Evolutionary conservation across 371 early-diverging fungal genomes (phyloP).

Genomic region (Mucor irregularis): DNA sequence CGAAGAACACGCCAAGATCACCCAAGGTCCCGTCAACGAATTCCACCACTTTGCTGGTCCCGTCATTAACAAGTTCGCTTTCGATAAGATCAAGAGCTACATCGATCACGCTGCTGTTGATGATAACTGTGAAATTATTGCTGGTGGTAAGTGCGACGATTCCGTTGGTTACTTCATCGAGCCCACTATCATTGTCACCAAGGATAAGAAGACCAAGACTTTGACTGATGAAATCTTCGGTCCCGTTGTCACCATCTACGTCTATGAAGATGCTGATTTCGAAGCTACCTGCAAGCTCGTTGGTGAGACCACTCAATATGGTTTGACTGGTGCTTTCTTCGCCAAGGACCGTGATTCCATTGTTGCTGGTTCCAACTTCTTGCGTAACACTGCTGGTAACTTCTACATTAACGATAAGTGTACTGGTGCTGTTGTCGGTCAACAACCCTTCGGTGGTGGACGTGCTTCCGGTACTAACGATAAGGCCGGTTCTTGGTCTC

Average conservation of each 20-base stretch:
- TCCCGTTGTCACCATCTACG: constrained; percentile 94
- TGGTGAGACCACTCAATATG: constrained; percentile 83
- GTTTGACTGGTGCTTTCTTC: constrained; percentile 89
- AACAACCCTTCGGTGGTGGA: constrained; percentile 97
- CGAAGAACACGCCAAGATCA: constrained; percentile 72
- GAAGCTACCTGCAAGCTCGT: constrained; percentile 74
- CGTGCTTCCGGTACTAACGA: constrained; percentile 97
- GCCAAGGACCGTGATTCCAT: constrained; percentile 85
- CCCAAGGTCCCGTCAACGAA: constrained; percentile 83
- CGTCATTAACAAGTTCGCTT: constrained; percentile 91
- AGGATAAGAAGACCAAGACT: constrained; percentile 83
- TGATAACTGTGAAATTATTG: constrained; percentile 71
- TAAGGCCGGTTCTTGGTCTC: constrained; percentile 86
- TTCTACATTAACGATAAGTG: constrained; percentile 99
- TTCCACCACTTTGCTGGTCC: constrained; percentile 79
- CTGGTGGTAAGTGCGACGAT: constrained; percentile 84
- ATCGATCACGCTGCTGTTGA: constrained; percentile 76
- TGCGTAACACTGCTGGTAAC: constrained; percentile 94
- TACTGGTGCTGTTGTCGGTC: constrained; percentile 97
- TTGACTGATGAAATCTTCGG: constrained; percentile 97
- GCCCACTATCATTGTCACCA: constrained; percentile 91
- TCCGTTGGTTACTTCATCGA: constrained; percentile 88
- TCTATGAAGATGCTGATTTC: constrained; percentile 85
- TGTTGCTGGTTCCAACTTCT: constrained; percentile 68
- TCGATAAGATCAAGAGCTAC: constrained; percentile 89